A percentile compares a stretch with the other conserved stretches of the same genome.
Evolutionary conservation across 768 basidiomycete species (phyloP).

Genomic region (Hygrocybe coccinea): DNA sequence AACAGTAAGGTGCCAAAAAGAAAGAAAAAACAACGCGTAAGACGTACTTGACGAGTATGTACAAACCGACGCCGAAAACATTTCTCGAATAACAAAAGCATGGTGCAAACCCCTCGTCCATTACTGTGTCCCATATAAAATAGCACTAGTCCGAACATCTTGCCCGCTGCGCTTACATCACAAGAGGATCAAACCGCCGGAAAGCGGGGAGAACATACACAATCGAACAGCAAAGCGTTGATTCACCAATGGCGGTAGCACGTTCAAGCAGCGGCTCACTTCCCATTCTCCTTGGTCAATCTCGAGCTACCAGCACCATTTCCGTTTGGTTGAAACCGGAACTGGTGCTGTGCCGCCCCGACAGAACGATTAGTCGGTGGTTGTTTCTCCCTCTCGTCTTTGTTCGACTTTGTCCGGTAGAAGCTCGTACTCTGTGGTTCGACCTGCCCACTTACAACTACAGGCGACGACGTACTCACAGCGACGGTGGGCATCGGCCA

Average conservation of each 20-base stretch:
- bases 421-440: slow-evolving; percentile 50
- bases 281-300: slow-evolving; percentile 32
- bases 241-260: no score
- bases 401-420: slow-evolving; percentile 46
- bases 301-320: slow-evolving; percentile 15
- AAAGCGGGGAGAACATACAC: no score
- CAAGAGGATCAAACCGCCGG: not conserved
- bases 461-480: slow-evolving; percentile 51
- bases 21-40: not conserved
- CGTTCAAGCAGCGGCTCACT: slow-evolving; percentile 11
- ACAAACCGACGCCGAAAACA: no score
- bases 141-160: no score
- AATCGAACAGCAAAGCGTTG: not conserved
- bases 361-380: slow-evolving; percentile 7
- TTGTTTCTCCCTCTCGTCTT: slow-evolving; percentile 4
- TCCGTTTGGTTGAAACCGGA: slow-evolving; percentile 46
- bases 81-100: no score
- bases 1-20: not conserved
- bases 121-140: not conserved
- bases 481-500: slow-evolving; percentile 77
- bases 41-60: no score
- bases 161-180: not conserved
- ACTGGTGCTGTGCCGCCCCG: slow-evolving; percentile 35
- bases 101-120: not conserved
- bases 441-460: slow-evolving; percentile 39